These are phyloP conservation scores for Notholithocarpus densiflorus DNA, from an alignment of 306 rosid genomes.

Conservation along the genomic window DNA sequence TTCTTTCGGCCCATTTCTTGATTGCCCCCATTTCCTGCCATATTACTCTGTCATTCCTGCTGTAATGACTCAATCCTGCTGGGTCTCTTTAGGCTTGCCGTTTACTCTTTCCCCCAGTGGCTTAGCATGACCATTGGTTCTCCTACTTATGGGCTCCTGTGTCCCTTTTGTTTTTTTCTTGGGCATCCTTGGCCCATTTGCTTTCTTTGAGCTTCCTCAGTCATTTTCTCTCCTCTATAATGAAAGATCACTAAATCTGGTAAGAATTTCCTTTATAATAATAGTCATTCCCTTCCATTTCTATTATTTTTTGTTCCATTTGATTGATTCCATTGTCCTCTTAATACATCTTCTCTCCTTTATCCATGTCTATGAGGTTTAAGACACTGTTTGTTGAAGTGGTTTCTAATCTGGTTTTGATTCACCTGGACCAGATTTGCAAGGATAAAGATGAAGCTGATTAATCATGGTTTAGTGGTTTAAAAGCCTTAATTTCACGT, in stretches of 20 bases:
- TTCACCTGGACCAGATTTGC: slow-evolving; percentile 69
- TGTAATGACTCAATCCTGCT: no score
- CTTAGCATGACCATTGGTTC: no score
- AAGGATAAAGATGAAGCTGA: slow-evolving; percentile 99
- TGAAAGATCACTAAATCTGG: slow-evolving; percentile 95
- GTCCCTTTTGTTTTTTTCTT: no score
- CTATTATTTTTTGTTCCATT: slow-evolving; percentile 9
- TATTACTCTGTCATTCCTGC: no score
- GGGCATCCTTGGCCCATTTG: no score
- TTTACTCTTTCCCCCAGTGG: no score
- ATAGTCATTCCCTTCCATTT: slow-evolving; percentile 1
- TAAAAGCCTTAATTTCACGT: slow-evolving; percentile 86
- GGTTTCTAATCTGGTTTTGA: slow-evolving; percentile 30
- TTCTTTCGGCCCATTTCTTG: no score
- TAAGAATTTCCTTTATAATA: slow-evolving; percentile 34
- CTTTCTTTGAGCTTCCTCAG: no score
- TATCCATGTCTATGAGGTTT: neutral
- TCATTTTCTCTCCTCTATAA: slow-evolving; percentile 94
- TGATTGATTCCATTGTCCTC: neutral
- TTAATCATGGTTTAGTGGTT: slow-evolving; percentile 95
- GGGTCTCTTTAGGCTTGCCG: no score
- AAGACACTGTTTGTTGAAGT: neutral
- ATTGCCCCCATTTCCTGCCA: no score
- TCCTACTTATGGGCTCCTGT: no score
- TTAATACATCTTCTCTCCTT: neutral